Evolutionary conservation across 2,329 filamentous ascomycete species (phyloP).

Genomic region (Penicillium sp.): DNA sequence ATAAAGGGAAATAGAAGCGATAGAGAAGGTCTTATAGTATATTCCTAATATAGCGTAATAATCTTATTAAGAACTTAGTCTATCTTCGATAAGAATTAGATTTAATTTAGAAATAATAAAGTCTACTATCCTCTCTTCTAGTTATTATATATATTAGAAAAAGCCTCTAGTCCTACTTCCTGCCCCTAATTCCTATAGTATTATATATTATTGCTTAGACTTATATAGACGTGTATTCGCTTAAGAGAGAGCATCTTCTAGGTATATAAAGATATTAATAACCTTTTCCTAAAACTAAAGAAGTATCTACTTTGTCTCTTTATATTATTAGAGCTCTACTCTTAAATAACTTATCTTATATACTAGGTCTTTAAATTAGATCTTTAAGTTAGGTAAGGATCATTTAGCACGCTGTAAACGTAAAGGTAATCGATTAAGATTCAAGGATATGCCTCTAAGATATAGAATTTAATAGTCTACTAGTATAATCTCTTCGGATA

Average conservation of each 20-base stretch:
- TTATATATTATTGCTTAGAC: slow-evolving; percentile 3
- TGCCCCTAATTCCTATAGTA: not conserved
- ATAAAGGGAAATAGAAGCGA: not conserved
- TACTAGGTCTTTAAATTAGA: slow-evolving; percentile 5
- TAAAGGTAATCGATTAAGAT: slow-evolving; percentile 14
- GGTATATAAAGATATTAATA: slow-evolving; percentile 2
- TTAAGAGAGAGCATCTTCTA: slow-evolving; percentile 11
- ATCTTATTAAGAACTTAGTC: not conserved
- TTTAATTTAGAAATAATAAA: too few relatives aligned
- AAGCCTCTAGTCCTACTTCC: not conserved
- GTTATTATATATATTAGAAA: too few relatives aligned
- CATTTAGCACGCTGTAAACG: slow-evolving; percentile 5
- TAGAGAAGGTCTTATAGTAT: too few relatives aligned
- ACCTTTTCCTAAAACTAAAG: slow-evolving; percentile 11
- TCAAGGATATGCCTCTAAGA: slow-evolving; percentile 12
- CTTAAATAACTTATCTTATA: slow-evolving; percentile 17
- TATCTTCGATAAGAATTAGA: too few relatives aligned
- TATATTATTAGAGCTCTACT: slow-evolving; percentile 17
- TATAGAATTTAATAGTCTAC: slow-evolving; percentile 11
- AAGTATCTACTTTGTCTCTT: slow-evolving; percentile 18
- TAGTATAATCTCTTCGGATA: slow-evolving; percentile 15
- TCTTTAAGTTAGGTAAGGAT: not conserved
- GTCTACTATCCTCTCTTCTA: not conserved
- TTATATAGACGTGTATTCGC: slow-evolving; percentile 5
- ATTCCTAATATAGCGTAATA: too few relatives aligned